phyloP scores from a whole-genome alignment of 805 yeast genomes.

The Pichia pseudocactophila region DNA sequence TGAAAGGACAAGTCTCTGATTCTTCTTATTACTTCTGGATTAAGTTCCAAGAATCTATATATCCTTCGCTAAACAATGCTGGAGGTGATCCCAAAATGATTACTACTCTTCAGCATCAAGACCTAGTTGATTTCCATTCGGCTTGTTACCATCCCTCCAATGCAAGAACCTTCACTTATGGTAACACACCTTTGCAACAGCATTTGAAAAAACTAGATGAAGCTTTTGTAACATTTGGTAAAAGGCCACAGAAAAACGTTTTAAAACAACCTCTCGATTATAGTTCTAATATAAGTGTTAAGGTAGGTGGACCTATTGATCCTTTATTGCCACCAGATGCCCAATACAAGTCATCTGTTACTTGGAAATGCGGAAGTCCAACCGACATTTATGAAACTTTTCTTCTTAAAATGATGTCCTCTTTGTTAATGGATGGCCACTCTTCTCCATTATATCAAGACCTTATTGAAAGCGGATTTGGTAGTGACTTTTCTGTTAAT shows the following conservation, averaged over 20 bases:
- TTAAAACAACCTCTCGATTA: slow-evolving; percentile 42
- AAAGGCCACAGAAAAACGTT: slow-evolving; percentile 26
- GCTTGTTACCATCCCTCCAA: slow-evolving; percentile 84
- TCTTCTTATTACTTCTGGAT: slow-evolving; percentile 80
- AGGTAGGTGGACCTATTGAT: slow-evolving; percentile 69
- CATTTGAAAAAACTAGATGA: slow-evolving; percentile 51
- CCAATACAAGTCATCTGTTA: slow-evolving; percentile 73
- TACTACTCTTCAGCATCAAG: slow-evolving; percentile 65
- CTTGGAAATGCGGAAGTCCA: slow-evolving; percentile 83
- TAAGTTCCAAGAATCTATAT: slow-evolving; percentile 71
- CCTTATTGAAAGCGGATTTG: slow-evolving; percentile 78
- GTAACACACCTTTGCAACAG: slow-evolving; percentile 55
- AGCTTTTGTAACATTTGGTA: slow-evolving; percentile 46
- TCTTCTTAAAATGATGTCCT: slow-evolving; percentile 59
- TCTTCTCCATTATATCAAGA: slow-evolving; percentile 82
- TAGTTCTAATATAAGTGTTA: slow-evolving; percentile 26
- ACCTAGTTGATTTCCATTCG: slow-evolving; percentile 67
- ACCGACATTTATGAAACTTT: slow-evolving; percentile 61
- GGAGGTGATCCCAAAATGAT: slow-evolving; percentile 91
- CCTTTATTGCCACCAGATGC: slow-evolving; percentile 57
- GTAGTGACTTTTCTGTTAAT: slow-evolving; percentile 79
- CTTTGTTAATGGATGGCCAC: slow-evolving; percentile 80
- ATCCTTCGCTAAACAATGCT: slow-evolving; percentile 77
- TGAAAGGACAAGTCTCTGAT: slow-evolving; percentile 95
- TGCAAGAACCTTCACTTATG: slow-evolving; percentile 80